These are phyloP conservation scores for Globisporangium mamillatum DNA, from an alignment of 352 stramenopile species.

Conservation along the genomic window DNA sequence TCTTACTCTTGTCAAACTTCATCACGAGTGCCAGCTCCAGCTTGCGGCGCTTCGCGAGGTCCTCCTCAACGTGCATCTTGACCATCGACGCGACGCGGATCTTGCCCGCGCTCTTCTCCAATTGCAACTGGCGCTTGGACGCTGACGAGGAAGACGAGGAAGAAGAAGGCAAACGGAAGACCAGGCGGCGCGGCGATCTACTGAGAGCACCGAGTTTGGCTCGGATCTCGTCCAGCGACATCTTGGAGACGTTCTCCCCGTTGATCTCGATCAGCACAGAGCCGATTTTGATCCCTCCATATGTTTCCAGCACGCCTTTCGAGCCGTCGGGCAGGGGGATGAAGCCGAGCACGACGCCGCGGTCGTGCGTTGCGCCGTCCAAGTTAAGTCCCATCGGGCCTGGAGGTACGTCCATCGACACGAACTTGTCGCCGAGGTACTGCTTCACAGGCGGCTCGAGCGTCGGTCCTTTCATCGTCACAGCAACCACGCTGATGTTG, in stretches of 20 bases:
- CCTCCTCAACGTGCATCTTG: conserved; percentile 22
- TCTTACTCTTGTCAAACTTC: conserved; percentile 48
- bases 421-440: conserved; percentile 8
- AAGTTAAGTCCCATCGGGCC: conserved; percentile 70
- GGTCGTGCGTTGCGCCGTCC: conserved; percentile 40
- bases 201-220: conserved; percentile 41
- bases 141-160: conserved; percentile 6
- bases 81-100: background rate
- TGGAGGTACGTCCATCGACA: conserved; percentile 43
- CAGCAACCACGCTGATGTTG: conserved; percentile 14
- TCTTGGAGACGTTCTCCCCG: conserved; percentile 52
- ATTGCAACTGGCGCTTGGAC: conserved; percentile 5
- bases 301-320: conserved; percentile 44
- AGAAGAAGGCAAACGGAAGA: conserved; percentile 41
- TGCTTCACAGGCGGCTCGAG: background rate
- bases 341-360: conserved; percentile 67
- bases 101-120: background rate
- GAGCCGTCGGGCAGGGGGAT: conserved; percentile 52
- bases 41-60: conserved; percentile 58
- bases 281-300: conserved; percentile 49
- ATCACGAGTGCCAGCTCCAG: conserved; percentile 64
- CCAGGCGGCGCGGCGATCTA: conserved; percentile 33
- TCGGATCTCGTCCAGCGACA: conserved; percentile 35
- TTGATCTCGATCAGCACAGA: conserved; percentile 68
- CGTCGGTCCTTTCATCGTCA: conserved; percentile 8